Conservation (phyloP, 768 basidiomycete species). For the Mycena galopus region DNA sequence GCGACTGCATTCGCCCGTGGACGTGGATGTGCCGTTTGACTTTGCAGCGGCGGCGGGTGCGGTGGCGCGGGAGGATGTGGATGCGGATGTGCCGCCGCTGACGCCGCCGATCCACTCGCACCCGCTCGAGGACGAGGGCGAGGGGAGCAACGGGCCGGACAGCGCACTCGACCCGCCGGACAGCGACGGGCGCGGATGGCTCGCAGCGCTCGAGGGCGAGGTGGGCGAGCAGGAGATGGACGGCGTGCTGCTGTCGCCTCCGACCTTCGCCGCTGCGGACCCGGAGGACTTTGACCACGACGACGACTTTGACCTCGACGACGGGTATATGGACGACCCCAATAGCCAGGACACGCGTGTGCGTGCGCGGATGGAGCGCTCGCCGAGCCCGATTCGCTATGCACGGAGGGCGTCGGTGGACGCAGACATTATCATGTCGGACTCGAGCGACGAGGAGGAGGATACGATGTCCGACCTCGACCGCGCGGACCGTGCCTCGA, state of each 20-base stretch:
- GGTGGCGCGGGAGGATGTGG: not conserved
- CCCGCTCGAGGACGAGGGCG: constrained; percentile 33
- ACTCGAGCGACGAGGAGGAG: constrained; percentile 31
- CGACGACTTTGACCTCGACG: constrained; percentile 24
- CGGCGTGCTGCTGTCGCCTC: constrained; percentile 30
- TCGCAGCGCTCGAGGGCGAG: constrained; percentile 35
- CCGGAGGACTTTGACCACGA: constrained; percentile 28
- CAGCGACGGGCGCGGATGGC: constrained; percentile 16
- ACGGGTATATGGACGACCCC: not conserved
- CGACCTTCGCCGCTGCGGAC: constrained; percentile 26
- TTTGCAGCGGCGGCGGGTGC: not conserved
- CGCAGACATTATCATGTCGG: constrained; percentile 28
- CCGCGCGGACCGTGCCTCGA: not conserved
- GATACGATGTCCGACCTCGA: constrained; percentile 15
- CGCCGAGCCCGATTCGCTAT: constrained; percentile 34
- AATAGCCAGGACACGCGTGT: not conserved
- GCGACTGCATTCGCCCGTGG: constrained; percentile 25
- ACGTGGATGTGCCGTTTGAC: not conserved
- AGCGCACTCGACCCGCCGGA: constrained; percentile 9
- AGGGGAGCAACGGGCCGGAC: constrained; percentile 17
- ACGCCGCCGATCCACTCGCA: constrained; percentile 36
- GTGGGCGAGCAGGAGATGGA: constrained; percentile 35
- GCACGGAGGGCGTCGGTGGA: constrained; percentile 30
- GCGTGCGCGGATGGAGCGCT: constrained; percentile 10
- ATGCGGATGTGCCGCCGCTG: not conserved